These are phyloP conservation scores for Entomortierella chlamydospora DNA, from an alignment of 192 early-diverging fungal genomes.

Conservation along the genomic window DNA sequence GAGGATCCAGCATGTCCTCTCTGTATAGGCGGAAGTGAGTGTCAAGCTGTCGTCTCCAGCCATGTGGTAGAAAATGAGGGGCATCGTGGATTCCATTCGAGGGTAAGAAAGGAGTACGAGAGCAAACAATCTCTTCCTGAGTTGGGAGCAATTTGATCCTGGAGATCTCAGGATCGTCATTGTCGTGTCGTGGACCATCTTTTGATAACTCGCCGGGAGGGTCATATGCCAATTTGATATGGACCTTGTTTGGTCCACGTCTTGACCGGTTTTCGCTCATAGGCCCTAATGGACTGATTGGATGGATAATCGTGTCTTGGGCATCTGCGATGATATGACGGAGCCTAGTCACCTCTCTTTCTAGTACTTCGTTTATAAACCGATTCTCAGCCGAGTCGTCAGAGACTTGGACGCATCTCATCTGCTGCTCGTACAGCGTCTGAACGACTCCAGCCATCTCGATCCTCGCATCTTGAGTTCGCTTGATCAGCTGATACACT, in stretches of 20 bases:
- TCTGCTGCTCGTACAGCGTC: conserved; percentile 3
- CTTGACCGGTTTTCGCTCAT: background rate
- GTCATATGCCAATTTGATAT: conserved; percentile 10
- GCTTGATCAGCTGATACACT: conserved; percentile 46
- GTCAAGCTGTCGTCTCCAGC: conserved; percentile 63
- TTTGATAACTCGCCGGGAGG: conserved; percentile 54
- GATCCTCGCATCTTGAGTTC: conserved; percentile 33
- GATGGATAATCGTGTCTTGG: background rate
- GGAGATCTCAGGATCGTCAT: conserved; percentile 59
- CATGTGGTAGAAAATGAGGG: conserved; percentile 61
- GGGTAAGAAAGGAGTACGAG: conserved; percentile 60
- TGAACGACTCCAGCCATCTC: conserved; percentile 14
- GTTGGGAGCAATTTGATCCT: conserved; percentile 68
- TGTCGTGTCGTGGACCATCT: conserved; percentile 64
- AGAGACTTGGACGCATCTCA: background rate
- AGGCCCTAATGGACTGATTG: background rate
- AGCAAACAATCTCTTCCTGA: conserved; percentile 57
- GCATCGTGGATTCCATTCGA: conserved; percentile 52
- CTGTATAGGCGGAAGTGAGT: conserved; percentile 69
- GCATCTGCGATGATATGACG: conserved; percentile 20
- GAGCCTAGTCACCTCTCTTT: conserved; percentile 17
- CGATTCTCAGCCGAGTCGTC: background rate
- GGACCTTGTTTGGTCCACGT: background rate
- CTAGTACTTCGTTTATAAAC: conserved; percentile 20
- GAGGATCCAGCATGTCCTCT: conserved; percentile 65